Evolutionary conservation across 768 basidiomycete genomes (phyloP), one percentile per base, ranked within the genome.

Genomic region (Botryobasidium botryosum): DNA sequence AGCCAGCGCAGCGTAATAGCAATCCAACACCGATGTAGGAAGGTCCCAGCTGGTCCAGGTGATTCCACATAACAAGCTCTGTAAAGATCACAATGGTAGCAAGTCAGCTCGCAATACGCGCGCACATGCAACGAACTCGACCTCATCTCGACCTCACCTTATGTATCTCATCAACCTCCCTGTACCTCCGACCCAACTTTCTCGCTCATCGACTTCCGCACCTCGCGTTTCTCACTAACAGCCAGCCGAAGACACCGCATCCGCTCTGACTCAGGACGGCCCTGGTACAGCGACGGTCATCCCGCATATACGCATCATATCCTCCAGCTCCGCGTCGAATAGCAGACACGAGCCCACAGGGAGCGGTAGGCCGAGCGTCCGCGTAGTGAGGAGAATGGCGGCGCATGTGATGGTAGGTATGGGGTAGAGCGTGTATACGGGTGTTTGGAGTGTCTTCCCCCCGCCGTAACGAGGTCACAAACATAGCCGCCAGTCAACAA

Each of bases 301-400:
- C n/a, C 85, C 87, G 48, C 78, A 79, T 5, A 88, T 75, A 52
- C 68, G 75, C 78, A 80, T 82, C 21, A 92, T 68, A 53, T 92
- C 90, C 44, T 87, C 85, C 75, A 77, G 84, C 0, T 74, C 67
- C 0, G 86, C 83, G 56, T 97, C 92, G 55, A 99, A 99, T 5
- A 97, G 66, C 35, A 82, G 75, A 81, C 84, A 94, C 92, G 92
- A 99, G 7, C 65, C 62, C 2, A 75, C 75, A 0, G 87, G 86
- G 1, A 96, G 68, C 0, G 83, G 61, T 35, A 96, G 75, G 4
- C 63, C 62, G n/a, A 81, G 59, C 45, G 79, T 70, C 4, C 87
- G 75, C 12, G 72, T 69, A 2, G 85, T 69, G 38, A 97, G 75
- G 41, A 90, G 67, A 49, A 99, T 94, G 2, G 85, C 75, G 0